Base-by-base conservation (phyloP, 768 basidiomycete genomes). In the Cytidiella melzeri region DNA sequence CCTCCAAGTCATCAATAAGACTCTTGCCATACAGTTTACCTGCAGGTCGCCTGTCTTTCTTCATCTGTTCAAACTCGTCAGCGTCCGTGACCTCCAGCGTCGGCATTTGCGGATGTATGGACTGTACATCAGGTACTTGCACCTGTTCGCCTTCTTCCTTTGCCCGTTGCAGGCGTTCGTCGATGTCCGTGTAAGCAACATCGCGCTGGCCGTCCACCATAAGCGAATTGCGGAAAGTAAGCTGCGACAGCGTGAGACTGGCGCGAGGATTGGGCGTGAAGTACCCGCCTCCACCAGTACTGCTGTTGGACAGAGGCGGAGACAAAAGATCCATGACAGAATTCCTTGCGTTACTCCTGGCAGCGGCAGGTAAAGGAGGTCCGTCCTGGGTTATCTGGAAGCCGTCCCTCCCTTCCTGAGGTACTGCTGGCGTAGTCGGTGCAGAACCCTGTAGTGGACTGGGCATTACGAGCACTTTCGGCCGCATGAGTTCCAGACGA, bases 391-490 rank as follows among this genome's bases (percentile, higher is more conserved):
- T 76, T 40, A 73, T 63, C 61, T 79, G 73, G 63, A 90, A 87
- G 7, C 83, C 84, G 42, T 79, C 79, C 26, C 72, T 57, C 3
- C 60, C 61, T 37, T 34, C 4, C 18, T 21, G 23, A 43, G 54
- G 11, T 20, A 45, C 26, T 55, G 60, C 5, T n/a, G 69, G 63
- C 15, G 71, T 55, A 19, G 67, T 54, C 23, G 64, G 54, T 30
- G 69, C 60, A 15, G 66, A 59, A 44, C 73, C 68, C 57, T 93
- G 87, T 30, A 95, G 69, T 1, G 91, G 89, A 53, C 85, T 87
- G 9, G 93, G 93, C 93, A 96, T 95, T 53, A 96, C 81, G 40
- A 96, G 81, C n/a, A 92, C 76, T 64, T 92, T 92, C 1, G 93
- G 93, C 19, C 92, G 77, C 57, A 95, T 73, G 39, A 95, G 71